Conservation (phyloP, 2,329 filamentous ascomycete species). For the Fusarium multiceps region DNA sequence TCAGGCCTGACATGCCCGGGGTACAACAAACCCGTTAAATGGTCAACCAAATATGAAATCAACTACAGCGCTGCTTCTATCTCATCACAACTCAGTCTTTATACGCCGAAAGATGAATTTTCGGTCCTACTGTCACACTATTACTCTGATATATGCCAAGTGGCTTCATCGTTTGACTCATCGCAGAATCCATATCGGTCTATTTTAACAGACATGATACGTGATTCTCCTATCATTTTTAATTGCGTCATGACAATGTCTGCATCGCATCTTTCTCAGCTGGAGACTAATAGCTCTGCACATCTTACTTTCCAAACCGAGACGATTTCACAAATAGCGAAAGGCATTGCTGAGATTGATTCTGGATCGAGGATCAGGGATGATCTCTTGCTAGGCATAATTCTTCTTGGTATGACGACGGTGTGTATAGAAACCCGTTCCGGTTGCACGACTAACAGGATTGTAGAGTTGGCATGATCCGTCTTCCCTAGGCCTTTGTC, state of each 20-base stretch:
- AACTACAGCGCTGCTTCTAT: not conserved
- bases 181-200: constrained; percentile 29
- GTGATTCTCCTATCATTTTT: constrained; percentile 12
- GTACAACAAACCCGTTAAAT: constrained; percentile 31
- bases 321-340: constrained; percentile 21
- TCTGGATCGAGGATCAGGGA: not conserved
- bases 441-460: not conserved
- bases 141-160: constrained; percentile 20
- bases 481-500: constrained; percentile 11
- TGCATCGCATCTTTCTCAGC: constrained; percentile 29
- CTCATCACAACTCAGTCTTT: not conserved
- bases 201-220: constrained; percentile 19
- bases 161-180: constrained; percentile 30
- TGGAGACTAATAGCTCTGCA: not conserved
- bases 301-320: constrained; percentile 24
- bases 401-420: constrained; percentile 29
- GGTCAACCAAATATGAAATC: constrained; percentile 39
- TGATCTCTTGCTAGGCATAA: constrained; percentile 20
- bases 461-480: constrained; percentile 27
- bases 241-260: constrained; percentile 32
- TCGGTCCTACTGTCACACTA: constrained; percentile 16
- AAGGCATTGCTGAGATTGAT: not conserved
- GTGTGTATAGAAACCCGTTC: too few relatives aligned
- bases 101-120: not conserved
- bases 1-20: constrained; percentile 25